Conservation (phyloP, 2,329 filamentous ascomycete genomes). For the Diaporthe velutina region DNA sequence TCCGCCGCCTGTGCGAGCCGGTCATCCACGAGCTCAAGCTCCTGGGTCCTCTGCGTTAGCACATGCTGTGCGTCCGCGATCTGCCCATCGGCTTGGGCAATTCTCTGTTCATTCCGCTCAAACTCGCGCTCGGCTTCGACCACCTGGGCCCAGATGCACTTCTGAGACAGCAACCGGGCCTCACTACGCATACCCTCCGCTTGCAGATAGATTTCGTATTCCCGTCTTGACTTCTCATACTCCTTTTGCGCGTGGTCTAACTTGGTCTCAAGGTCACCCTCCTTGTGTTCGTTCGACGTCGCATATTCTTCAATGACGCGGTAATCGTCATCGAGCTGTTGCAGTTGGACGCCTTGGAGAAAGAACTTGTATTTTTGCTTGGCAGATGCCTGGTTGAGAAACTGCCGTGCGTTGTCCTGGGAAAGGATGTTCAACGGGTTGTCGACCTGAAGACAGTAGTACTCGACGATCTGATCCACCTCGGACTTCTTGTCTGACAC, state of each 20-base stretch:
- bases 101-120: constrained; percentile 50
- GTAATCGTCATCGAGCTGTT: constrained; percentile 93
- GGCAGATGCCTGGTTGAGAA: constrained; percentile 86
- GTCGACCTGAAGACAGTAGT: constrained; percentile 92
- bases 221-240: constrained; percentile 72
- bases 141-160: constrained; percentile 91
- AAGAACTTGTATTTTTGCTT: constrained; percentile 97
- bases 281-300: constrained; percentile 77
- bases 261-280: constrained; percentile 72
- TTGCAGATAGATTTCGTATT: constrained; percentile 74
- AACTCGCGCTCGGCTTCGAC: constrained; percentile 76
- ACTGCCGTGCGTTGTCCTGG: constrained; percentile 94
- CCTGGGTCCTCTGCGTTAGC: constrained; percentile 60
- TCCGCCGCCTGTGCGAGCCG: constrained; percentile 61
- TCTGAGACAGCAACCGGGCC: constrained; percentile 69
- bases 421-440: constrained; percentile 97
- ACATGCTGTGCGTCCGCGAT: constrained; percentile 57
- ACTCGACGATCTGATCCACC: constrained; percentile 93
- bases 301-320: constrained; percentile 83
- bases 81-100: constrained; percentile 54
- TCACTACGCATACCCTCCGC: constrained; percentile 75
- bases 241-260: constrained; percentile 70
- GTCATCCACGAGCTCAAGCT: constrained; percentile 54
- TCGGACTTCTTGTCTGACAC: constrained; percentile 88
- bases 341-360: constrained; percentile 91